Conservation (phyloP, 2,329 filamentous ascomycete genomes). For the Pseudocercospora crystallina region DNA sequence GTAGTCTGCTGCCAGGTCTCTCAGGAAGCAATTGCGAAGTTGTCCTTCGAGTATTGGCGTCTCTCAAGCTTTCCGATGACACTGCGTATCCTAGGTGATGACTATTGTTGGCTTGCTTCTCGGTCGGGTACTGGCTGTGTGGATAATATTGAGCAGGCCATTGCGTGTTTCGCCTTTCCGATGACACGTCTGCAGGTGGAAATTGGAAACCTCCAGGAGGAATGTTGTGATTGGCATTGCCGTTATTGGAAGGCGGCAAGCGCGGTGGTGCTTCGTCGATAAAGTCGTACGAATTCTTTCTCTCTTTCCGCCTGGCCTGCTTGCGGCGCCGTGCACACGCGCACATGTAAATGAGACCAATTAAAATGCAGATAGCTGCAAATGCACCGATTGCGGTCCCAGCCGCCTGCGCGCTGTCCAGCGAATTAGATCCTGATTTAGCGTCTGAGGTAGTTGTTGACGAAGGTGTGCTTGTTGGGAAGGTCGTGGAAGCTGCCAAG, state of each 20-base stretch:
- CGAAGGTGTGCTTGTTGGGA: background rate
- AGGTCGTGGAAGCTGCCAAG: background rate
- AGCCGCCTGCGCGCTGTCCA: conserved; percentile 34
- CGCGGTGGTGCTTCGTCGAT: conserved; percentile 32
- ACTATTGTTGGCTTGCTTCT: conserved; percentile 5
- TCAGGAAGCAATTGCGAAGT: conserved; percentile 36
- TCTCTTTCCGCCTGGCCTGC: conserved; percentile 7
- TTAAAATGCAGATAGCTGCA: conserved; percentile 25
- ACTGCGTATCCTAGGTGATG: background rate
- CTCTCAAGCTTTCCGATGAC: conserved; percentile 25
- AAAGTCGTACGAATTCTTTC: conserved; percentile 35
- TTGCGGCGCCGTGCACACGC: conserved; percentile 25
- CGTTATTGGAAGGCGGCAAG: conserved; percentile 23
- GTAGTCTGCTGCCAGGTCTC: conserved; percentile 25
- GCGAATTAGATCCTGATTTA: background rate
- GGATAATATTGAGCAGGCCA: conserved; percentile 17
- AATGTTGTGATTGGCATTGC: conserved; percentile 16
- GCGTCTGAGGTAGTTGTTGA: background rate
- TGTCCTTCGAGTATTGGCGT: conserved; percentile 26
- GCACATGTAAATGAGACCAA: conserved; percentile 25
- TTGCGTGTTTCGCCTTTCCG: conserved; percentile 20
- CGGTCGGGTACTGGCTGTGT: background rate
- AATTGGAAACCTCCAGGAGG: conserved; percentile 12
- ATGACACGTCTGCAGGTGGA: conserved; percentile 7
- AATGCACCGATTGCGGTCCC: conserved; percentile 35